Base-by-base conservation (phyloP, 129 eudicot species). In the Flaveria robusta region DNA sequence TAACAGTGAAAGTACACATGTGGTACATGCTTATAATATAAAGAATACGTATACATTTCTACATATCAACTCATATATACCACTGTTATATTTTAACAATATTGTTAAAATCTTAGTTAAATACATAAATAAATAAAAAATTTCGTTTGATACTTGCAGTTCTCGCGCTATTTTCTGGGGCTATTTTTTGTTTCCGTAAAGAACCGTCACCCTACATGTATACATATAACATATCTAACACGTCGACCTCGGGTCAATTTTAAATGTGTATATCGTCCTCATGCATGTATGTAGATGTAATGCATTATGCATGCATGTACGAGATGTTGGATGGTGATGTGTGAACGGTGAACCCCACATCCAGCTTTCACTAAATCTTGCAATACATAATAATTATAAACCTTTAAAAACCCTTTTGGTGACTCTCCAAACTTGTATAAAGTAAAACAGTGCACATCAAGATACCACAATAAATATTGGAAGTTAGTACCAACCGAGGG, bases 391-490 rank as follows among this genome's bases (percentile, higher is more conserved):
- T 79, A 50, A 79, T 72, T 64, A 72, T 72, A 73, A 65, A 42
- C 79, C 41, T 66, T 63, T 74, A 37, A 42, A 80, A 74, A 27
- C 65, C 19, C 78, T 80, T 80, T 55, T 80, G 79, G 75, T 66
- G 79, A 74, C 19, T 73, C 79, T 80, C 70, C 75, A 66, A 73
- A 66, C 79, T 74, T 80, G 75, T 58, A 80, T 73, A 66, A 43
- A 74, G 62, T 64, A 79, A 75, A 80, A 72, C 6, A 31, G 79
- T 74, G 83, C 63, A 80, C 79, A 65, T 79, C 83, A 79, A 72
- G 68, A 79, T 79, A 80, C 83, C 70, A 56, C 67, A 66, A 72
- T 65, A 73, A 73, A 63, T 74, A 80, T 80, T 54, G 74, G 52
- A 73, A 79, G 79, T 73, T 80, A 73, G 79, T 66, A 80, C 83